phyloP scores from a whole-genome alignment of 192 early-diverging fungal genomes.

The Coemansia sp. region DNA sequence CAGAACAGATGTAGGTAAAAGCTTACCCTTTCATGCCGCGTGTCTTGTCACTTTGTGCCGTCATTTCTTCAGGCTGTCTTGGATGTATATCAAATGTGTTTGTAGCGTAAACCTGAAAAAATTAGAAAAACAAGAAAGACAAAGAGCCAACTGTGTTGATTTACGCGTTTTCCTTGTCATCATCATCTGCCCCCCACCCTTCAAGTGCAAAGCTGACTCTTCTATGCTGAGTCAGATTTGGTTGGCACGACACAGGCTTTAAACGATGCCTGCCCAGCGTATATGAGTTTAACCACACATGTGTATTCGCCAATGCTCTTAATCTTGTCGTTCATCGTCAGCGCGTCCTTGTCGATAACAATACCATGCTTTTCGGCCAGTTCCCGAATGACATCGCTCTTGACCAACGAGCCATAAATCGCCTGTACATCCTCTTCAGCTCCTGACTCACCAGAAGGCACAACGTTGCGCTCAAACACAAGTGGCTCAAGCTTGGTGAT shows the following conservation, averaged over 20 bases:
- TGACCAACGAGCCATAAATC: conserved; percentile 44
- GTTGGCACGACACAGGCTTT: conserved; percentile 23
- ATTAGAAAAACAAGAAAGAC: background rate
- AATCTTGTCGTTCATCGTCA: conserved; percentile 51
- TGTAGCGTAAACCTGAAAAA: background rate
- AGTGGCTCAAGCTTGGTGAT: conserved; percentile 27
- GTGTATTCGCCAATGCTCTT: conserved; percentile 45
- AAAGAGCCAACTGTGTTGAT: too few relatives aligned
- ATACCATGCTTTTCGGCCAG: conserved; percentile 35
- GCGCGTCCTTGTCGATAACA: conserved; percentile 32
- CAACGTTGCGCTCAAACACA: conserved; percentile 40
- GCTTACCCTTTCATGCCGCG: conserved; percentile 21
- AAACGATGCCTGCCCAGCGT: conserved; percentile 44
- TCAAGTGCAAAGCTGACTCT: background rate
- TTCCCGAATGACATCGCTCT: conserved; percentile 38
- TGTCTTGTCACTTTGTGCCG: conserved; percentile 15
- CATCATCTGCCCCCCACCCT: background rate
- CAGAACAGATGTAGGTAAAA: background rate
- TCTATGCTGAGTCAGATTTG: background rate
- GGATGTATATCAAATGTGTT: background rate
- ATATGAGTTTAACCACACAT: conserved; percentile 44
- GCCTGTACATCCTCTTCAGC: conserved; percentile 12
- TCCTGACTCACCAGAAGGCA: conserved; percentile 1
- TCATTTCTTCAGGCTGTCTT: conserved; percentile 11
- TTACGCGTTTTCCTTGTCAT: too few relatives aligned